phyloP scores from a whole-genome alignment of 495 filamentous ascomycete genomes.

The Glarea lozoyensis region DNA sequence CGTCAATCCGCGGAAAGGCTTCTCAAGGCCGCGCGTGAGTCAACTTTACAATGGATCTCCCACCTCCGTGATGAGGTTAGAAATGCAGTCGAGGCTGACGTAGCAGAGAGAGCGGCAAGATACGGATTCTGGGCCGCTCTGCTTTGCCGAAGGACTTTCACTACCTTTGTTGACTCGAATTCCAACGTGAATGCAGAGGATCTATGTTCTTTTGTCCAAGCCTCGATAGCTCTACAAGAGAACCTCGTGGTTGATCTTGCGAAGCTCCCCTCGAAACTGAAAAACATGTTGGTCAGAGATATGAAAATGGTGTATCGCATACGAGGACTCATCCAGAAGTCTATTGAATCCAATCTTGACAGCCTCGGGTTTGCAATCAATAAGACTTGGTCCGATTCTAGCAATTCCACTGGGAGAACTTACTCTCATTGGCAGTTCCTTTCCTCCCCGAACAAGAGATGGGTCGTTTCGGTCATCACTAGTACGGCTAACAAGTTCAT shows the following conservation, averaged over 20 bases:
- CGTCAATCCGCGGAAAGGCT: conserved; percentile 10
- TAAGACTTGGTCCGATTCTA: conserved; percentile 6
- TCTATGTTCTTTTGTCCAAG: conserved; percentile 23
- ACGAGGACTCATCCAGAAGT: conserved; percentile 11
- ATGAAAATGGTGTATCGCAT: conserved; percentile 18
- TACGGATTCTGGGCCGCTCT: conserved; percentile 40
- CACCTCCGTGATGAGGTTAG: conserved; percentile 35
- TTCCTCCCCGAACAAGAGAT: conserved; percentile 20
- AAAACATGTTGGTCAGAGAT: conserved; percentile 21
- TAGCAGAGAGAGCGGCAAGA: conserved; percentile 25
- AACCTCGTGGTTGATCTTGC: conserved; percentile 19
- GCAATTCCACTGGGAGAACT: conserved; percentile 1
- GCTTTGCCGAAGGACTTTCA: conserved; percentile 40
- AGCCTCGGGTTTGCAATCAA: conserved; percentile 7
- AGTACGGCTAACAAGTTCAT: conserved; percentile 14
- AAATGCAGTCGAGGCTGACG: conserved; percentile 29
- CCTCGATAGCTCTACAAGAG: conserved; percentile 20
- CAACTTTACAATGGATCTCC: conserved; percentile 33
- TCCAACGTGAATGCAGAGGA: conserved; percentile 9
- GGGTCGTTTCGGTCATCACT: conserved; percentile 21
- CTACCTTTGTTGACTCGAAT: conserved; percentile 19
- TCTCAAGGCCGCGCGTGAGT: conserved; percentile 14
- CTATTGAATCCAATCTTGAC: conserved; percentile 13
- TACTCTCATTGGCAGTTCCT: conserved; percentile 21
- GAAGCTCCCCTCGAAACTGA: conserved; percentile 14